A percentile compares a stretch with the other conserved stretches of the same genome.
These are phyloP conservation scores for Pythium apleroticum DNA, from an alignment of 352 stramenopile genomes.

Conservation along the genomic window DNA sequence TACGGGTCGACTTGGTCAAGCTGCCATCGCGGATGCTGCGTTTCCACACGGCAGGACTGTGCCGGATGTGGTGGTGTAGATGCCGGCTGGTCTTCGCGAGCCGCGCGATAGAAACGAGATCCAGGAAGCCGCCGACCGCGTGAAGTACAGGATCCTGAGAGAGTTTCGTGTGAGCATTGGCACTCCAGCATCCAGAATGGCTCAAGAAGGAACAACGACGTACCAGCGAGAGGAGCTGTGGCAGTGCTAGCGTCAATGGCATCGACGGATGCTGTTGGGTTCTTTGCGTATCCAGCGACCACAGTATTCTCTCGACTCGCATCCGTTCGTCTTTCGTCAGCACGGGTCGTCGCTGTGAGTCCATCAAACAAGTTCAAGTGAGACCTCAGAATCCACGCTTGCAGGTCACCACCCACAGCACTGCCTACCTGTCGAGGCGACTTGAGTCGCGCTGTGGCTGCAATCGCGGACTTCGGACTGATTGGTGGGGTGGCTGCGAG, in stretches of 20 bases:
- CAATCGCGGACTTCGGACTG: conserved; percentile 11
- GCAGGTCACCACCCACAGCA: too few species aligned
- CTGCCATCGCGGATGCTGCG: conserved; percentile 63
- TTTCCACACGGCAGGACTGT: conserved; percentile 68
- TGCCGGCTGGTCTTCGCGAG: conserved; percentile 45
- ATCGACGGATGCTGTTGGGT: background rate
- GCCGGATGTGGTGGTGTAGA: conserved; percentile 37
- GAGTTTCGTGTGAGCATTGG: background rate
- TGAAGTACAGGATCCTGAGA: conserved; percentile 13
- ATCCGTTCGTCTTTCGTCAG: conserved; percentile 37
- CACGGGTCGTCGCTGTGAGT: background rate
- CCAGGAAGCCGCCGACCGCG: conserved; percentile 15
- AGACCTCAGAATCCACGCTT: background rate
- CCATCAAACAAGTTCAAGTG: background rate
- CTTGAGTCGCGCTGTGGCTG: background rate
- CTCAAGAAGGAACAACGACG: background rate
- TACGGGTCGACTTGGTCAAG: conserved; percentile 44
- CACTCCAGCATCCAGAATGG: background rate
- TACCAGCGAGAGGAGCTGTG: conserved; percentile 10
- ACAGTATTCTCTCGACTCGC: conserved; percentile 56
- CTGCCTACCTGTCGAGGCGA: conserved; percentile 1
- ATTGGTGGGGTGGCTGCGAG: background rate
- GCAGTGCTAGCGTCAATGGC: background rate
- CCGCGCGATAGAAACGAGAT: conserved; percentile 14
- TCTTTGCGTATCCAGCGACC: conserved; percentile 47